These are phyloP conservation scores for Pleodorina starrii DNA, from an alignment of 139 green algal species.

Conservation along the genomic window DNA sequence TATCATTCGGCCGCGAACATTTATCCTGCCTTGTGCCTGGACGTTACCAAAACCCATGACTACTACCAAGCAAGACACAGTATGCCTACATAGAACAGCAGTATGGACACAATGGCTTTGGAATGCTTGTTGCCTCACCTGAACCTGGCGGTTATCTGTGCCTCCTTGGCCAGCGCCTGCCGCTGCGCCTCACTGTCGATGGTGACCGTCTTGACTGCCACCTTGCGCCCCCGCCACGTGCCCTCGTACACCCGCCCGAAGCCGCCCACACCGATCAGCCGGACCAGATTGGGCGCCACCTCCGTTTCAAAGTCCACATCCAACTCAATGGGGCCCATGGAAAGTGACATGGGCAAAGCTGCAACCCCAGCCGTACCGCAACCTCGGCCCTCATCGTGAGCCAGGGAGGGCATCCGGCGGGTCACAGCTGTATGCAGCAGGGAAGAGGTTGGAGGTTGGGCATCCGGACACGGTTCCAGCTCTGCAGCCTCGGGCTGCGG, in stretches of 20 bases:
- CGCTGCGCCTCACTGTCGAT: conserved; percentile 49
- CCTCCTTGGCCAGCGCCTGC: conserved; percentile 76
- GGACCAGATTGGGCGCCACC: conserved; percentile 74
- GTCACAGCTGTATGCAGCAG: no score
- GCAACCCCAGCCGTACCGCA: no score
- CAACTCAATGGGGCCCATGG: conserved; percentile 69
- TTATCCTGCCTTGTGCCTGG: no score
- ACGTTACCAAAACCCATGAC: no score
- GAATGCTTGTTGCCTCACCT: conserved; percentile 4
- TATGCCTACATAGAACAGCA: no score
- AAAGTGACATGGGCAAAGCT: conserved; percentile 23
- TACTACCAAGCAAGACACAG: no score
- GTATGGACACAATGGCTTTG: no score
- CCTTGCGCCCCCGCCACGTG: conserved; percentile 68
- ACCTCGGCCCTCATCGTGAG: no score
- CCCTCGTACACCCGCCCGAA: conserved; percentile 84
- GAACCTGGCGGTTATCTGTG: conserved; percentile 70
- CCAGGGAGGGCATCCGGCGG: neutral
- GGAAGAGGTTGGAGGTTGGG: no score
- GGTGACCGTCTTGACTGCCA: conserved; percentile 83
- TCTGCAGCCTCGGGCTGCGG: no score
- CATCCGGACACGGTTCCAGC: no score
- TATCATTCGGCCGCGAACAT: no score
- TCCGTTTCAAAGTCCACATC: conserved; percentile 80
- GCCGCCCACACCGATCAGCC: conserved; percentile 73